phyloP scores from a whole-genome alignment of 306 rosid genomes.

The Purshia tridentata region DNA sequence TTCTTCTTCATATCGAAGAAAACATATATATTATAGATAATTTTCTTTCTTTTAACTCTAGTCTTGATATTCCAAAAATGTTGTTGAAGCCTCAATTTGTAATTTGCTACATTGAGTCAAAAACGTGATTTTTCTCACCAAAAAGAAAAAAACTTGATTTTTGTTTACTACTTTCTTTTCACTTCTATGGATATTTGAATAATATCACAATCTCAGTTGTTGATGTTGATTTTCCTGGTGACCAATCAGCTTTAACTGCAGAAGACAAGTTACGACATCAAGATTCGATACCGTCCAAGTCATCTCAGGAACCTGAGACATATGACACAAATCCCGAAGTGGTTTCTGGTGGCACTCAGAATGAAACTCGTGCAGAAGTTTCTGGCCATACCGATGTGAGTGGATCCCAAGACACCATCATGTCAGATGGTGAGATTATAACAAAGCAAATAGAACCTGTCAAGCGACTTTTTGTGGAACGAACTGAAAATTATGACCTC shows the following conservation, averaged over 20 bases:
- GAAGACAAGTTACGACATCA: constrained; percentile 54
- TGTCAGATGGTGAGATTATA: constrained; percentile 48
- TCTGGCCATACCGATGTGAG: constrained; percentile 33
- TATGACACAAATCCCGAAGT: constrained; percentile 38
- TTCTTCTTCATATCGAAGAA: too few relatives aligned
- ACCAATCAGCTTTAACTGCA: constrained; percentile 29
- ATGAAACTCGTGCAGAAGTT: constrained; percentile 40
- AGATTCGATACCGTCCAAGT: constrained; percentile 39
- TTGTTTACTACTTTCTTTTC: background rate
- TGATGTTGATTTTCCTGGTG: background rate
- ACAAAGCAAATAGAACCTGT: constrained; percentile 56
- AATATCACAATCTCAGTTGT: background rate
- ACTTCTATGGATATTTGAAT: background rate
- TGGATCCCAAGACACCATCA: constrained; percentile 36
- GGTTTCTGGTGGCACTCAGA: constrained; percentile 39
- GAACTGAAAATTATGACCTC: constrained; percentile 52
- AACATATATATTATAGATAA: too few relatives aligned
- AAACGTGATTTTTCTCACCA: too few relatives aligned
- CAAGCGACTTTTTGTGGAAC: constrained; percentile 54
- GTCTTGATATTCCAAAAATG: background rate
- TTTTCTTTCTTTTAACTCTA: too few relatives aligned
- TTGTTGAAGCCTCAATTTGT: background rate
- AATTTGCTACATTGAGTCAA: background rate
- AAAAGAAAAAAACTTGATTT: background rate
- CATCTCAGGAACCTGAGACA: constrained; percentile 48